Evolutionary conservation across 495 filamentous ascomycete species (phyloP), one percentile per base, ranked within the genome.

Genomic region (Niebla homalea): DNA sequence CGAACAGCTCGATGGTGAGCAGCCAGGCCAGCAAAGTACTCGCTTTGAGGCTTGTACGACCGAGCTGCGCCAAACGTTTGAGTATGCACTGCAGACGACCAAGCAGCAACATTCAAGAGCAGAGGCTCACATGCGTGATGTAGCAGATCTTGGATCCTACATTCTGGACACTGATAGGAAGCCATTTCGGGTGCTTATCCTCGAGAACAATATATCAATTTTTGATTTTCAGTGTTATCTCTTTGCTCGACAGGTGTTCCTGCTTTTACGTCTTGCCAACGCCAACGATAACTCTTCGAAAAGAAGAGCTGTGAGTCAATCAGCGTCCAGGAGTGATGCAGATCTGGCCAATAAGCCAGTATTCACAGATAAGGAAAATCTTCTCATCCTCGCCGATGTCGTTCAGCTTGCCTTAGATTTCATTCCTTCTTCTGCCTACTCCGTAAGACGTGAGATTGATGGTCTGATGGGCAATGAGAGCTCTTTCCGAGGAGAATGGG

Each of bases 161-260:
- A 84, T 88, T 21, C 74, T 95, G 38, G 80, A 78, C 58, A 74
- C 85, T 2, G 71, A 67, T 37, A 85, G 78, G 62, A 93, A 95
- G 61, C 70, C 83, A 2, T 97, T 96, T 61, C 80, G 93, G 37
- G 89, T 94, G 49, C 77, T 94, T 54, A 97, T 99, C 43, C 69
- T 97, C 38, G 81, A 85, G n/a, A 97, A 88, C 66, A 83, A 93
- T 54, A 93, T 97, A 25, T 97, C 92, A n/a, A 72, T 93, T 12
- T 97, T 96, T 58, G 92, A 99, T 62, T 97, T 99, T 64, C 77
- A 84, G 51, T 89, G 82, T 54, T 99, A 99, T 62, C 75, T 99
- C 11, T 97, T 96, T 67, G 82, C 87, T 20, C 76, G 92, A 22
- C 92, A 99, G 60, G 75, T 94, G 57, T 78, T 81, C 14, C 64